Conservation (phyloP, 331 rosid species). For the Telfairia occidentalis region DNA sequence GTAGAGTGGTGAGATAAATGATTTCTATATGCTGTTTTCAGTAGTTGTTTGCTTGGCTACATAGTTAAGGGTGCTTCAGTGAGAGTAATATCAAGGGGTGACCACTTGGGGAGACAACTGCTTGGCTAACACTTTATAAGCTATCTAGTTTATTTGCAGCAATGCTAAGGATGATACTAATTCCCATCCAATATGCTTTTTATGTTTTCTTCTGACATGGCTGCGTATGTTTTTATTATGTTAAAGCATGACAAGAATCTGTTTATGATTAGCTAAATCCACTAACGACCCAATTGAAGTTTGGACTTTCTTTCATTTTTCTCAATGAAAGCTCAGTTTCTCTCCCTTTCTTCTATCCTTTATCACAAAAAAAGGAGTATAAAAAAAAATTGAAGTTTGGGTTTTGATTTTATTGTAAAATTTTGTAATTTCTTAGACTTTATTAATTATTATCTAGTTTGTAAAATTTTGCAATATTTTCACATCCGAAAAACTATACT, state of each 20-base stretch:
- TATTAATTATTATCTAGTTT: background rate
- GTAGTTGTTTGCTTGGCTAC: background rate
- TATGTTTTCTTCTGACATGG: background rate
- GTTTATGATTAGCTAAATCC: background rate
- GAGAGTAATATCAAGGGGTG: background rate
- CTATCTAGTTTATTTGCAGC: background rate
- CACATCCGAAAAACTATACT: background rate
- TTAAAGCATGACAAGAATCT: background rate
- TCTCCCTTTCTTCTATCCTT: no score
- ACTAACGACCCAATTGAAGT: background rate
- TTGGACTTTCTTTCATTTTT: background rate
- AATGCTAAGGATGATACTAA: background rate
- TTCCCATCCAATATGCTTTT: background rate
- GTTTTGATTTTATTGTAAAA: background rate
- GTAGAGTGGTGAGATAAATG: conserved; percentile 75
- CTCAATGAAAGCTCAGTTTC: background rate
- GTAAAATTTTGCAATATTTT: background rate
- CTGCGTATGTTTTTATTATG: background rate
- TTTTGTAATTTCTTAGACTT: background rate
- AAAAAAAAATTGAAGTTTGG: no score
- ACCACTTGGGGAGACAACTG: no score
- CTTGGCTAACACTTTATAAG: background rate
- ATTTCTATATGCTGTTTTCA: background rate
- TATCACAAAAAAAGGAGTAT: no score
- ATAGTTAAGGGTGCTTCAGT: background rate